Evolutionary conservation across 2,329 filamentous ascomycete species (phyloP).

Genomic region (Trichocomaceae sp.): DNA sequence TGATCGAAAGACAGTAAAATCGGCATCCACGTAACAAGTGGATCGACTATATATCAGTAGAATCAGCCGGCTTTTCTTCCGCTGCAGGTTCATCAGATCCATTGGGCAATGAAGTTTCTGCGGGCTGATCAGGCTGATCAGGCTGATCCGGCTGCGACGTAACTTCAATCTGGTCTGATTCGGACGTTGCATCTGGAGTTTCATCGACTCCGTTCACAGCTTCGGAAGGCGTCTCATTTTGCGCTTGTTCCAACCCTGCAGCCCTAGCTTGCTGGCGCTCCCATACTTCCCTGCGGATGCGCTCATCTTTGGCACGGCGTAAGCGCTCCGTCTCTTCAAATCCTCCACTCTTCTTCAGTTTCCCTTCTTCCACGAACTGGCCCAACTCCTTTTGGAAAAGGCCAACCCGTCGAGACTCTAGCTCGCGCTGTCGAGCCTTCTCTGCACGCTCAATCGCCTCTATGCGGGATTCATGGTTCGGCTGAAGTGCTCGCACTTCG

Average conservation of each 20-base stretch:
- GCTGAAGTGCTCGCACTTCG: conserved; percentile 86
- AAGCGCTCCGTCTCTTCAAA: conserved; percentile 88
- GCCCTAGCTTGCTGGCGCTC: conserved; percentile 48
- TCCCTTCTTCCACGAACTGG: conserved; percentile 79
- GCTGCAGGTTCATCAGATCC: conserved; percentile 11
- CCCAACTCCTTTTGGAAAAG: conserved; percentile 82
- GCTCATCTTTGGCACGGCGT: conserved; percentile 77
- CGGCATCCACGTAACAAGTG: neutral
- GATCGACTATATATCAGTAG: conserved; percentile 10
- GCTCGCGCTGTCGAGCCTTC: conserved; percentile 79
- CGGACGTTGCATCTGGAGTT: conserved; percentile 14
- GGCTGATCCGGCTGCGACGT: conserved; percentile 4
- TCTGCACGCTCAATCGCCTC: conserved; percentile 98
- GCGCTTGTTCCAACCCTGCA: conserved; percentile 42
- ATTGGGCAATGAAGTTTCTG: conserved; percentile 8
- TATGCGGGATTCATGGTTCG: conserved; percentile 86
- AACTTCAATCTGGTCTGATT: neutral
- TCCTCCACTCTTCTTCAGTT: conserved; percentile 91
- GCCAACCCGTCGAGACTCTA: conserved; percentile 65
- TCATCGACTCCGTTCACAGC: conserved; percentile 10
- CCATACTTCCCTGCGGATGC: conserved; percentile 68
- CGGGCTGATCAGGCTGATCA: conserved; percentile 2
- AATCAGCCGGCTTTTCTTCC: conserved; percentile 7
- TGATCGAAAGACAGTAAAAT: neutral
- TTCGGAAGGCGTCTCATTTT: conserved; percentile 19